These are phyloP conservation scores for Cyclotella choctawhatcheeana DNA, from an alignment of 108 stramenopile genomes.

Conservation along the genomic window DNA sequence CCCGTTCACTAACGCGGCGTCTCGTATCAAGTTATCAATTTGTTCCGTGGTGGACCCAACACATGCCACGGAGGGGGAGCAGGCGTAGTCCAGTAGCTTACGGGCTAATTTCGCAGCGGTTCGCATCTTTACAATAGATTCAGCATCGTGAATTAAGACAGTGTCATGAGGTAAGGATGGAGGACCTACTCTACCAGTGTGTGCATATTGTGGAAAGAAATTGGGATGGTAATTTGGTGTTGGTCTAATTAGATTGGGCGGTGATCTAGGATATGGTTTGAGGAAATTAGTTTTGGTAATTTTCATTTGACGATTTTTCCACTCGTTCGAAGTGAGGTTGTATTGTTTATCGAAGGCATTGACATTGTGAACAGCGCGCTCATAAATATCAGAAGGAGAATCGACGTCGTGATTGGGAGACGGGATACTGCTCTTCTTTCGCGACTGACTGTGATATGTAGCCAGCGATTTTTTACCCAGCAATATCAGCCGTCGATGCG, in stretches of 20 bases:
- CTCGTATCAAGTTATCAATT: slow-evolving; percentile 88
- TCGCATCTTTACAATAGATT: slow-evolving; percentile 57
- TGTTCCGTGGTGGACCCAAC: slow-evolving; percentile 93
- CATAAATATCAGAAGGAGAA: slow-evolving; percentile 18
- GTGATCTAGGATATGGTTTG: slow-evolving; percentile 15
- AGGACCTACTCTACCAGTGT: slow-evolving; percentile 59
- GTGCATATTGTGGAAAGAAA: slow-evolving; percentile 76
- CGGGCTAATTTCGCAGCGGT: slow-evolving; percentile 71
- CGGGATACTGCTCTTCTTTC: slow-evolving; percentile 26
- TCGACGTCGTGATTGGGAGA: slow-evolving; percentile 1
- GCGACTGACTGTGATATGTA: no score
- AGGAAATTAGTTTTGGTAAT: slow-evolving; percentile 18
- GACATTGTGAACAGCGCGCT: slow-evolving; percentile 25
- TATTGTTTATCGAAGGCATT: slow-evolving; percentile 32
- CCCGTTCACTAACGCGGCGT: slow-evolving; percentile 61
- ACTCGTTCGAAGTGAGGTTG: slow-evolving; percentile 12
- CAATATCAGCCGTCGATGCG: no score
- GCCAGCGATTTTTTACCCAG: no score
- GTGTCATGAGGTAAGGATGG: slow-evolving; percentile 31
- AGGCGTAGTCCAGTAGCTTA: slow-evolving; percentile 63
- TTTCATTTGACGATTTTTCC: slow-evolving; percentile 31
- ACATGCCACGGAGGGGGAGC: slow-evolving; percentile 48
- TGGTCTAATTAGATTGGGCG: slow-evolving; percentile 18
- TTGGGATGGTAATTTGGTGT: slow-evolving; percentile 20
- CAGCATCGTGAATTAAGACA: slow-evolving; percentile 55